Percentiles rank a stretch among this genome's conserved stretches.
Evolutionary conservation across 73 alveolate species (phyloP).

Genomic region (Breviolum minutum): DNA sequence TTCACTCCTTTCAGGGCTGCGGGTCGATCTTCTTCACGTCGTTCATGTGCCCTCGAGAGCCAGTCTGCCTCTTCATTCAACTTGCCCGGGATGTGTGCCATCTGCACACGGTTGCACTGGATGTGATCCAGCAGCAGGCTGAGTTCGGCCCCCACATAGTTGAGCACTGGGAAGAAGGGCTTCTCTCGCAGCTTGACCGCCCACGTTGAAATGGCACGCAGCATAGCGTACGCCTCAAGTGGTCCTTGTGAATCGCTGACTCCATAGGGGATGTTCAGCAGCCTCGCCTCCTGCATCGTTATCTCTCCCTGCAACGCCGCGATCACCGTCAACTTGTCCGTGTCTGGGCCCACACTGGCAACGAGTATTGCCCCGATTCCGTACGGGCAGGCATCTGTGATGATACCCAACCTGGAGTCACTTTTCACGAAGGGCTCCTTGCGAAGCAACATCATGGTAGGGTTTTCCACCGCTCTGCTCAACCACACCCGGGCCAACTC

Average conservation of each 20-base stretch:
- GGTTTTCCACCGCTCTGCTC: background rate
- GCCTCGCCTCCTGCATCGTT: background rate
- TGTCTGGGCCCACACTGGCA: background rate
- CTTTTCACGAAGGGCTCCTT: background rate
- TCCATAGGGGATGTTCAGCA: background rate
- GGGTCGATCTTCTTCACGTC: background rate
- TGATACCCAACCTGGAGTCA: background rate
- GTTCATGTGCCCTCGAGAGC: background rate
- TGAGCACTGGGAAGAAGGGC: background rate
- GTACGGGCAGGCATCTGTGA: constrained; percentile 7
- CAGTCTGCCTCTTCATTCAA: background rate
- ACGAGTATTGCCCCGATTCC: background rate
- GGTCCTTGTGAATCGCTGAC: background rate
- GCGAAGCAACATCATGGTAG: background rate
- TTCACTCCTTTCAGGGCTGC: background rate
- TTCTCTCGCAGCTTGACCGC: background rate
- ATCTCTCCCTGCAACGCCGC: background rate
- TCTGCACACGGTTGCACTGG: too few species aligned
- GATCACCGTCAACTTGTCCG: background rate
- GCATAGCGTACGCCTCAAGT: background rate
- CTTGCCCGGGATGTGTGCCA: background rate
- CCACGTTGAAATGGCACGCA: too few species aligned
- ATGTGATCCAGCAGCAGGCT: background rate
- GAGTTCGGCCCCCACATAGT: background rate
- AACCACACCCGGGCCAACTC: background rate